A percentile compares a stretch with the other conserved stretches of the same genome.
These are phyloP conservation scores for Tulasnella sp. DNA, from an alignment of 768 basidiomycete genomes.

Conservation along the genomic window DNA sequence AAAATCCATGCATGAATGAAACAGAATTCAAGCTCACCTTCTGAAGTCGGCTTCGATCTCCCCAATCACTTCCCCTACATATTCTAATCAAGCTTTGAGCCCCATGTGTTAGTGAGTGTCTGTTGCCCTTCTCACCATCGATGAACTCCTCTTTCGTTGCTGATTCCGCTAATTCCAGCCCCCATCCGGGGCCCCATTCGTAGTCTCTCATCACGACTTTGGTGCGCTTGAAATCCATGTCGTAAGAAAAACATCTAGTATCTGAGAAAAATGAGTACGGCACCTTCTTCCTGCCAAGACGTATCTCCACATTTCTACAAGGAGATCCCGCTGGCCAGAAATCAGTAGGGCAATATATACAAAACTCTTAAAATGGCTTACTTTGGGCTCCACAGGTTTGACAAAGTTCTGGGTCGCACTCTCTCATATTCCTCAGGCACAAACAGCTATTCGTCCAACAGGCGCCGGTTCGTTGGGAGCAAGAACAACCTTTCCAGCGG, in stretches of 20 bases:
- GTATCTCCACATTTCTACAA: neutral
- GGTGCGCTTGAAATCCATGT: constrained; percentile 31
- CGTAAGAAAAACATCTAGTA: neutral
- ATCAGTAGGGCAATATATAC: neutral
- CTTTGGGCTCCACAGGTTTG: constrained; percentile 34
- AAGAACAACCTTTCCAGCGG: constrained; percentile 52
- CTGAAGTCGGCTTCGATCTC: constrained; percentile 24
- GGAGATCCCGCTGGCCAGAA: neutral
- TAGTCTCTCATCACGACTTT: constrained; percentile 36
- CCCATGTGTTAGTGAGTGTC: neutral
- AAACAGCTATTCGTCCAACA: constrained; percentile 44
- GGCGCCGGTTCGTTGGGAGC: constrained; percentile 29
- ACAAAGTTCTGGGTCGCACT: constrained; percentile 67
- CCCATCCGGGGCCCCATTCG: constrained; percentile 41
- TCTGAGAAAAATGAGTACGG: neutral
- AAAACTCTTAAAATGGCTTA: too few species aligned
- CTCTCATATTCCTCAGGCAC: constrained; percentile 44
- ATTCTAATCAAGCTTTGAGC: constrained; percentile 40
- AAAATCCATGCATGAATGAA: neutral
- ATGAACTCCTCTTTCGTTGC: constrained; percentile 43
- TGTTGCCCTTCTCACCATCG: constrained; percentile 33
- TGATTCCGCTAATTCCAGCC: constrained; percentile 44
- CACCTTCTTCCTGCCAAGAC: neutral
- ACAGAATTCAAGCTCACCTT: neutral
- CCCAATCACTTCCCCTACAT: constrained; percentile 54